Base-by-base conservation (phyloP, 2,329 filamentous ascomycete species). In the Xylaria sp. region DNA sequence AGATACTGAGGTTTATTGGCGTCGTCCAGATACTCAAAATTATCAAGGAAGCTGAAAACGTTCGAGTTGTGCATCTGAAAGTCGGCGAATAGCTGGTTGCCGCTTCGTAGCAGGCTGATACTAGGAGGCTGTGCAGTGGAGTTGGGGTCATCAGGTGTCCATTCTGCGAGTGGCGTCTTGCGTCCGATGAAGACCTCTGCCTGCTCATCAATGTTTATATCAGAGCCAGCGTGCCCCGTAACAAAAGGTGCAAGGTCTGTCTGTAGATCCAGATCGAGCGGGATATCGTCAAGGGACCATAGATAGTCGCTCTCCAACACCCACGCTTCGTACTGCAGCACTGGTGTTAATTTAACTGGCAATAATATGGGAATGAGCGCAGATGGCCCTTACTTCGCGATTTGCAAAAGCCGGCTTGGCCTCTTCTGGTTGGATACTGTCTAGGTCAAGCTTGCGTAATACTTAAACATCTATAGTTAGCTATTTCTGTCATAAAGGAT, bases 111-210 rank as follows among this genome's bases (percentile, higher is more conserved):
- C 9, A 60, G n/a, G 7, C 82, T 74, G 36, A 75, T 76, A 61
- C 82, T 82, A 25, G 66, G 51, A 20, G 47, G 54, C 58, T 69
- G 10, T 2, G 25, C 25, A 7, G 72, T 65, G 3, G 49, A 63
- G 73, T 75, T 76, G 2, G 63, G 39, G 1, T 47, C 27, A 53
- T 61, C 38, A 33, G 49, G 49, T n/a, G 15, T 6, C 54, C 47
- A 64, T 2, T 53, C 54, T 2, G 7, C 2, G 4, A 70, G 56
- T 3, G 55, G 47, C 1, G 58, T 72, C 66, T 79, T 79, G 5
- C 71, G 59, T 0, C 82, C 82, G 36, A 83, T 79, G 66, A 82
- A 83, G 7, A 81, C 72, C 64, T 83, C 81, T 3, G 81, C 81
- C 66, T 83, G 81, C 17, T 39, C 38, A 6, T 47, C 47, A 20